These are phyloP conservation scores for Plectranthus barbatus DNA, from an alignment of 257 asterid species.

Conservation along the genomic window DNA sequence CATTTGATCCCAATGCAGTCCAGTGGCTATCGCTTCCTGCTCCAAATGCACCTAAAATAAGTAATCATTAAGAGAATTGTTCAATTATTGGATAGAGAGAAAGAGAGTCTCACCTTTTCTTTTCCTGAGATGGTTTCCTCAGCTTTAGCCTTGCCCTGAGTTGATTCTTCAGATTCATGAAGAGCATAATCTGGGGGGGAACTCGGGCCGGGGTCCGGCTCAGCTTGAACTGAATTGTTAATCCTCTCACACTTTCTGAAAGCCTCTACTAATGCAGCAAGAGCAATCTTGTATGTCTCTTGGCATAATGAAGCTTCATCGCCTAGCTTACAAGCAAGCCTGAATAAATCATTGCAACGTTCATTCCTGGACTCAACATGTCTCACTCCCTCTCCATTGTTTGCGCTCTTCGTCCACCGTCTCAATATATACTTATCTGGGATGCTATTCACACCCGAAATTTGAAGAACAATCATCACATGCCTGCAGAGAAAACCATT, in stretches of 20 bases:
- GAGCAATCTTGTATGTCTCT: constrained; percentile 24
- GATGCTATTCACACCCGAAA: constrained; percentile 36
- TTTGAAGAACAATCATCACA: constrained; percentile 50
- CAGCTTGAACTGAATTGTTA: constrained; percentile 14
- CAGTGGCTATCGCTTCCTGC: constrained; percentile 12
- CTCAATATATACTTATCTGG: constrained; percentile 39
- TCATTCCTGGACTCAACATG: constrained; percentile 21
- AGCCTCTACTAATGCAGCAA: constrained; percentile 25
- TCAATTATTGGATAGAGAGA: neutral
- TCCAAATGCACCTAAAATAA: constrained; percentile 20
- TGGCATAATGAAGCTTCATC: constrained; percentile 38
- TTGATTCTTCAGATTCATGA: constrained; percentile 22
- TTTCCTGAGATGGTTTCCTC: constrained; percentile 14
- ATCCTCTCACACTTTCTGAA: constrained; percentile 26
- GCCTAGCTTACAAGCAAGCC: constrained; percentile 25
- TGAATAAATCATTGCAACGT: constrained; percentile 24
- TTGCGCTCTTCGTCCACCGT: constrained; percentile 45
- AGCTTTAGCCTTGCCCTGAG: constrained; percentile 10
- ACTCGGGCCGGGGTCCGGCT: neutral
- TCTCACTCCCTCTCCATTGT: constrained; percentile 20
- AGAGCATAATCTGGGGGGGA: constrained; percentile 19
- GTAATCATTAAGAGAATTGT: neutral
- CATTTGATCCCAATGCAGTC: constrained; percentile 22
- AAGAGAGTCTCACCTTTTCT: constrained; percentile 15
- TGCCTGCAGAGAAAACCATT: constrained; percentile 44